These are phyloP conservation scores for Zasmidium citrigriseum DNA, from an alignment of 2,329 filamentous ascomycete species.

Conservation along the genomic window DNA sequence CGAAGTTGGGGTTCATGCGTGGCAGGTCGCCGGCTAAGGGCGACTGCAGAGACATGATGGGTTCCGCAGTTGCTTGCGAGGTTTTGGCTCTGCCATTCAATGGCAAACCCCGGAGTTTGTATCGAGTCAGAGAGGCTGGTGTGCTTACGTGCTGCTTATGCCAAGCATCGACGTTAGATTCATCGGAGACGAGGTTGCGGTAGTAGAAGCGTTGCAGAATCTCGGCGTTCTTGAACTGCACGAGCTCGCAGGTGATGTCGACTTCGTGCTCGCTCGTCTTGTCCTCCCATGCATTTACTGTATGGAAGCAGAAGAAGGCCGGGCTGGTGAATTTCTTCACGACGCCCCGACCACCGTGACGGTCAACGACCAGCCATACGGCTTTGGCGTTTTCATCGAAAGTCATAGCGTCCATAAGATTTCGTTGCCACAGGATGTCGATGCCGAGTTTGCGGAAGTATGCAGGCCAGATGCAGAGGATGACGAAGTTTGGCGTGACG, in stretches of 20 bases:
- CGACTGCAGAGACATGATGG: neutral
- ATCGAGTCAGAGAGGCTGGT: neutral
- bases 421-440: constrained; percentile 64
- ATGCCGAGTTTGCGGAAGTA: constrained; percentile 61
- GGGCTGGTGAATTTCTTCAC: constrained; percentile 68
- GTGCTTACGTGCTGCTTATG: neutral
- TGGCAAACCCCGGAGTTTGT: neutral
- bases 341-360: constrained; percentile 61
- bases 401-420: constrained; percentile 69
- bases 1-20: constrained; percentile 61
- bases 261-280: constrained; percentile 30
- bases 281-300: constrained; percentile 73
- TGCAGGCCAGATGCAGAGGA: constrained; percentile 72
- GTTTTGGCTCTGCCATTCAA: no score
- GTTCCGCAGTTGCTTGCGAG: neutral
- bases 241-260: constrained; percentile 67
- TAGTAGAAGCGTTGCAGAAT: constrained; percentile 70
- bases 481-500: constrained; percentile 67
- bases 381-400: constrained; percentile 61
- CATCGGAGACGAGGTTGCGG: constrained; percentile 62
- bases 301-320: constrained; percentile 78
- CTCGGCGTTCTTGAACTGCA: constrained; percentile 65
- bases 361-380: constrained; percentile 75
- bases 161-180: neutral
- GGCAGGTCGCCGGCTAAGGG: constrained; percentile 59